phyloP scores from a whole-genome alignment of 805 yeast species.

The Saccharomycopsis sp. region DNA sequence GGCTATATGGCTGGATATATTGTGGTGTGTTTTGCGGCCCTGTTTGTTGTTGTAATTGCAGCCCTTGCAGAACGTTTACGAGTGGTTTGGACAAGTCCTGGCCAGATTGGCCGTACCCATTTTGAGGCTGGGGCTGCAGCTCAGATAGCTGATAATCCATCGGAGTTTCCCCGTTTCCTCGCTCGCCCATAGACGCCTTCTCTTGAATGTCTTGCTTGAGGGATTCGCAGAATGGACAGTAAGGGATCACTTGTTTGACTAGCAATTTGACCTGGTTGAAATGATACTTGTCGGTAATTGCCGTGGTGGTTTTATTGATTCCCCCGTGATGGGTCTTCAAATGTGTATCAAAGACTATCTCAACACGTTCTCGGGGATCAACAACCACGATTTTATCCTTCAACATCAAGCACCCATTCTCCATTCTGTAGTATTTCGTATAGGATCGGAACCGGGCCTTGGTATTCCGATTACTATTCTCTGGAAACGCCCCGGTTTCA shows the following conservation, averaged over 20 bases:
- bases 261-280: conserved; percentile 91
- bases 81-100: not conserved
- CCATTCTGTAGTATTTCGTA: conserved; percentile 43
- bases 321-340: conserved; percentile 64
- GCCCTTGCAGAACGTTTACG: not conserved
- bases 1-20: not conserved
- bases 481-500: conserved; percentile 82
- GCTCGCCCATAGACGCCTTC: not conserved
- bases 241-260: conserved; percentile 68
- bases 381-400: conserved; percentile 80
- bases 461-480: conserved; percentile 72
- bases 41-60: not conserved
- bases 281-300: conserved; percentile 73
- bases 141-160: not conserved
- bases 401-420: conserved; percentile 66
- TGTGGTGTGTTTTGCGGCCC: not conserved
- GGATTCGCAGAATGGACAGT: conserved; percentile 39
- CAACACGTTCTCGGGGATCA: conserved; percentile 66
- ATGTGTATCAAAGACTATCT: conserved; percentile 69
- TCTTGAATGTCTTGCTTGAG: not conserved
- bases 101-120: not conserved
- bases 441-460: conserved; percentile 75
- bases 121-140: not conserved
- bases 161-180: not conserved
- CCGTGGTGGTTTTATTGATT: conserved; percentile 77